Conservation (phyloP, 805 yeast species). For the Ogataea populi-albae region DNA sequence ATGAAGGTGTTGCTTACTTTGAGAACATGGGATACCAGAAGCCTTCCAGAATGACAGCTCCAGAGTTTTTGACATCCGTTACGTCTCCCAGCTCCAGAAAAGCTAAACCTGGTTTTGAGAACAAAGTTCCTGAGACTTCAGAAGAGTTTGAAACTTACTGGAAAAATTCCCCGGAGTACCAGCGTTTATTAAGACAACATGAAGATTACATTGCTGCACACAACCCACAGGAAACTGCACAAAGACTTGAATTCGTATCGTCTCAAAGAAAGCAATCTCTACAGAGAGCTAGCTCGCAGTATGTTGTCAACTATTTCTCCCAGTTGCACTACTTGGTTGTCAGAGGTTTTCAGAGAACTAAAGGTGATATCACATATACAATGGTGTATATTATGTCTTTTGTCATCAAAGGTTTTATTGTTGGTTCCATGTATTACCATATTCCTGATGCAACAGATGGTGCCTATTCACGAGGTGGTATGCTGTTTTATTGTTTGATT, state of each 20-base stretch:
- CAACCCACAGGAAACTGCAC: slow-evolving; percentile 38
- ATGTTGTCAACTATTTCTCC: slow-evolving; percentile 41
- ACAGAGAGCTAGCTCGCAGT: slow-evolving; percentile 35
- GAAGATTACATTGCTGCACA: slow-evolving; percentile 38
- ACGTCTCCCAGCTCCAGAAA: slow-evolving; percentile 63
- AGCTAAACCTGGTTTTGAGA: slow-evolving; percentile 49
- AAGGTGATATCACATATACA: slow-evolving; percentile 59
- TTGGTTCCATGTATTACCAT: slow-evolving; percentile 59
- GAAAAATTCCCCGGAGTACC: slow-evolving; percentile 55
- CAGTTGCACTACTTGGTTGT: slow-evolving; percentile 51
- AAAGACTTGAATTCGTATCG: slow-evolving; percentile 42
- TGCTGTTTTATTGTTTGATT: slow-evolving; percentile 57
- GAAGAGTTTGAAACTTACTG: slow-evolving; percentile 58
- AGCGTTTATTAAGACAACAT: slow-evolving; percentile 35
- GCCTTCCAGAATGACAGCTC: slow-evolving; percentile 66
- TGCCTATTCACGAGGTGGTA: slow-evolving; percentile 60
- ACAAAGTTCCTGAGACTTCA: slow-evolving; percentile 53
- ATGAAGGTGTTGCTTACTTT: slow-evolving; percentile 52
- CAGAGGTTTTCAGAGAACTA: slow-evolving; percentile 58
- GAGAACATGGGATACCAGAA: slow-evolving; percentile 62
- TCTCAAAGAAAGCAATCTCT: slow-evolving; percentile 37
- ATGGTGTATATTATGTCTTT: slow-evolving; percentile 53
- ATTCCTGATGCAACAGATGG: slow-evolving; percentile 50
- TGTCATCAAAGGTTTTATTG: slow-evolving; percentile 54
- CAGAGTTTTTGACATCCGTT: slow-evolving; percentile 65